phyloP scores from a whole-genome alignment of 1,284 basidiomycete species.

The Tremellales sp. region DNA sequence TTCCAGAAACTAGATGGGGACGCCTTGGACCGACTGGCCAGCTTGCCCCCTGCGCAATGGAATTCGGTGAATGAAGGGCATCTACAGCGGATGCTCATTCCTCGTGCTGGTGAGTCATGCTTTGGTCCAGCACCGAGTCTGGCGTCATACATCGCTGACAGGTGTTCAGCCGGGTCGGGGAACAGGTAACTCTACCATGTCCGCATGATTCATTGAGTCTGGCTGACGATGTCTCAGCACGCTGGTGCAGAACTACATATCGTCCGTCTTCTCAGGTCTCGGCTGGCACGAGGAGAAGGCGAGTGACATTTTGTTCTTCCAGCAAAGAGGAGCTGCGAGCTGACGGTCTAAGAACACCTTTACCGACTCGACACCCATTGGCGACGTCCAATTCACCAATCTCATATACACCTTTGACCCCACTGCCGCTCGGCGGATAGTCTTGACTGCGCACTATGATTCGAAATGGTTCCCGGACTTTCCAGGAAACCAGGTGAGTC shows the following conservation, averaged over 20 bases:
- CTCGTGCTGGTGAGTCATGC: constrained; percentile 62
- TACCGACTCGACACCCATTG: constrained; percentile 75
- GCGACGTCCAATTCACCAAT: constrained; percentile 77
- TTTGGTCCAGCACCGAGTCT: not conserved
- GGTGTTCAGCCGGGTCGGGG: constrained; percentile 43
- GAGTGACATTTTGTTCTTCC: constrained; percentile 2
- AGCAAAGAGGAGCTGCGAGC: not conserved
- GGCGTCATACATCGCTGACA: not conserved
- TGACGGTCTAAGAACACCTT: constrained; percentile 59
- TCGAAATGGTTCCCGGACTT: constrained; percentile 79
- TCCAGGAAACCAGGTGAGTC: constrained; percentile 66
- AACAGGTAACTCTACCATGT: constrained; percentile 33
- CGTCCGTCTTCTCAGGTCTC: constrained; percentile 61
- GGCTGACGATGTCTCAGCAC: constrained; percentile 56
- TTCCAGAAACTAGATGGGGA: constrained; percentile 19
- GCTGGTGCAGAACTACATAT: constrained; percentile 70
- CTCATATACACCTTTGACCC: constrained; percentile 92
- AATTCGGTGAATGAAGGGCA: constrained; percentile 51
- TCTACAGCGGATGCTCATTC: constrained; percentile 73
- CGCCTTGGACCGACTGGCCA: constrained; percentile 18
- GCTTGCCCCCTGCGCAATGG: constrained; percentile 38
- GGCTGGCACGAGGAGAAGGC: constrained; percentile 78
- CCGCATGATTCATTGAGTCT: not conserved
- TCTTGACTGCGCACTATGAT: constrained; percentile 93
- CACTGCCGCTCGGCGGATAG: constrained; percentile 69